These are phyloP conservation scores for Drechslerella dactyloides DNA, from an alignment of 2,329 filamentous ascomycete genomes.

Conservation along the genomic window DNA sequence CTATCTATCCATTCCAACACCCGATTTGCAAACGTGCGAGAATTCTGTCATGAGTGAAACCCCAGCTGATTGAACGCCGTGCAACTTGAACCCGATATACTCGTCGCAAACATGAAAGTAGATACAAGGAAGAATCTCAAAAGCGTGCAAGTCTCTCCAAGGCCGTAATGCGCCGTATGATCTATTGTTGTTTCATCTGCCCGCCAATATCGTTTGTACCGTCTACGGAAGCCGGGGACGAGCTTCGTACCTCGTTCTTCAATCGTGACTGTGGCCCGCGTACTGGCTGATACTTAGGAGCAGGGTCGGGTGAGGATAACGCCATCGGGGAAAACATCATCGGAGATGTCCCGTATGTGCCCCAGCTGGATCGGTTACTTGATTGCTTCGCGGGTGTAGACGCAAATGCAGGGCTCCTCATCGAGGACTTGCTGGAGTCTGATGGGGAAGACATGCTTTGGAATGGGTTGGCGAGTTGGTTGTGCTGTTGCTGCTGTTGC, in stretches of 20 bases:
- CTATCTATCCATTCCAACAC: too few species aligned
- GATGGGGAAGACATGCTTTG: slow-evolving; percentile 31
- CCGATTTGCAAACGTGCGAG: too few species aligned
- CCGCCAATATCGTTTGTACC: background rate
- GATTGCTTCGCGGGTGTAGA: slow-evolving; percentile 26
- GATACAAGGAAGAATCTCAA: too few species aligned
- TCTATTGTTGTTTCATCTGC: background rate
- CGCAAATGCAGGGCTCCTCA: slow-evolving; percentile 32
- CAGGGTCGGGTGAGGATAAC: slow-evolving; percentile 36
- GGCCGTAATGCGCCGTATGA: too few species aligned
- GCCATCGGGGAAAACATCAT: slow-evolving; percentile 33
- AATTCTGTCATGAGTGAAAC: too few species aligned
- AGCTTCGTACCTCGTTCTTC: slow-evolving; percentile 29
- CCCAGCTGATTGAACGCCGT: too few species aligned
- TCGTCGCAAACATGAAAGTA: too few species aligned
- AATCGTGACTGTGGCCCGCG: slow-evolving; percentile 22
- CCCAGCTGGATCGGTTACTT: slow-evolving; percentile 24
- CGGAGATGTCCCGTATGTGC: slow-evolving; percentile 27
- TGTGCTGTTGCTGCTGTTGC: background rate
- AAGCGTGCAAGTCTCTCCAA: too few species aligned
- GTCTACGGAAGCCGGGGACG: slow-evolving; percentile 17
- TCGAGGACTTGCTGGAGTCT: slow-evolving; percentile 36
- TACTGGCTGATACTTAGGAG: slow-evolving; percentile 15
- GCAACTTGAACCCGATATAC: too few species aligned
- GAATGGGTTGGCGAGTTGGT: slow-evolving; percentile 27